phyloP scores from a whole-genome alignment of 495 filamentous ascomycete species.

The Daldinia loculata region DNA sequence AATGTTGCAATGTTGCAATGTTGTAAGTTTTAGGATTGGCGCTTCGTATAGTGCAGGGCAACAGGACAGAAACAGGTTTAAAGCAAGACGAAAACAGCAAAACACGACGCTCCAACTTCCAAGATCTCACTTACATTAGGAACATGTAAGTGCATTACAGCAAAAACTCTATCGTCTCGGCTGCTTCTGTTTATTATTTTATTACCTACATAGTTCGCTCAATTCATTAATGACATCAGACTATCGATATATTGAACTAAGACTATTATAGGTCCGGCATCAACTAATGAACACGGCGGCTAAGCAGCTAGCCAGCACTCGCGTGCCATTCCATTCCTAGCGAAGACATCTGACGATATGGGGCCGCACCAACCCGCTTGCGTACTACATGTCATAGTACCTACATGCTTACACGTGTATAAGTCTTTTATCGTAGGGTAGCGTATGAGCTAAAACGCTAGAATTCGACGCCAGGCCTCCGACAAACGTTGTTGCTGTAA shows the following conservation, averaged over 20 bases:
- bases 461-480: constrained; percentile 20
- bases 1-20: neutral
- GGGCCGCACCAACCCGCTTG: constrained; percentile 19
- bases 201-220: constrained; percentile 23
- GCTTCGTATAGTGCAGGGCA: neutral
- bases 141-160: neutral
- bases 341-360: constrained; percentile 16
- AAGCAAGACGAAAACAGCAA: constrained; percentile 31
- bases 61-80: neutral
- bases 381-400: constrained; percentile 6
- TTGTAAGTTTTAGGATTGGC: neutral
- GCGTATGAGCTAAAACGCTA: constrained; percentile 12
- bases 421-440: neutral
- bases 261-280: constrained; percentile 25
- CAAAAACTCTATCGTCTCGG: constrained; percentile 13
- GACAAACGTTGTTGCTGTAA: constrained; percentile 7
- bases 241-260: constrained; percentile 25
- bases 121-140: neutral
- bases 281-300: constrained; percentile 10
- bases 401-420: neutral
- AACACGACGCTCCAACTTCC: neutral
- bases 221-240: constrained; percentile 40
- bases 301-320: constrained; percentile 9
- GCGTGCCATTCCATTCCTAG: constrained; percentile 22
- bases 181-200: constrained; percentile 5